Evolutionary conservation across 2,329 filamentous ascomycete genomes (phyloP).

Genomic region (Cladosporium colombiae): DNA sequence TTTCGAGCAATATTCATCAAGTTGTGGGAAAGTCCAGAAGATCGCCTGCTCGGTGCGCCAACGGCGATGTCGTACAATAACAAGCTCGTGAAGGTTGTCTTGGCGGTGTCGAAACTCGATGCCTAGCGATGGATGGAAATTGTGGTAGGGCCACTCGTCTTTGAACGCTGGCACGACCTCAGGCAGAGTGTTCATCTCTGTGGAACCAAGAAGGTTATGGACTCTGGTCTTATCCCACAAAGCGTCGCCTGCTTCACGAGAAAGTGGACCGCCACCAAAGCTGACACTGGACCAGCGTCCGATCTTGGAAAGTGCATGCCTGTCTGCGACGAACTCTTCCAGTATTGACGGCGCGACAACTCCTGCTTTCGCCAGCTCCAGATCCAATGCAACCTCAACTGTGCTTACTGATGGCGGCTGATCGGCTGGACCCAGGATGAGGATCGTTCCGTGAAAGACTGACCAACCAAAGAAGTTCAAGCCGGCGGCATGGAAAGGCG

Average conservation of each 20-base stretch:
- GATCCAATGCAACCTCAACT: constrained; percentile 18
- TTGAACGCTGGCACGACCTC: constrained; percentile 19
- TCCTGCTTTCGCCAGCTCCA: constrained; percentile 17
- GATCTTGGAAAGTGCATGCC: neutral
- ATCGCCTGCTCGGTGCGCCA: constrained; percentile 27
- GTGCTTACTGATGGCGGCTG: constrained; percentile 14
- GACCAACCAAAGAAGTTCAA: constrained; percentile 23
- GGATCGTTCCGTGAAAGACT: constrained; percentile 20
- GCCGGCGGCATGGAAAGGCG: constrained; percentile 23
- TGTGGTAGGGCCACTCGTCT: constrained; percentile 21
- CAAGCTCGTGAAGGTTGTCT: constrained; percentile 2
- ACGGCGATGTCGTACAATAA: constrained; percentile 19
- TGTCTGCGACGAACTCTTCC: constrained; percentile 17
- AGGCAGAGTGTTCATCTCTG: constrained; percentile 22
- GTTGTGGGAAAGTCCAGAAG: constrained; percentile 36
- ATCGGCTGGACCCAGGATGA: constrained; percentile 21
- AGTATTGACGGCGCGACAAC: constrained; percentile 22
- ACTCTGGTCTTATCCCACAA: constrained; percentile 18
- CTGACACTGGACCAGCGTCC: constrained; percentile 20
- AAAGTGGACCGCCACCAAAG: constrained; percentile 22
- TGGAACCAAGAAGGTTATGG: constrained; percentile 20
- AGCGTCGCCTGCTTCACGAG: constrained; percentile 13
- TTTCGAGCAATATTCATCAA: constrained; percentile 33
- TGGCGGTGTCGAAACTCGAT: constrained; percentile 15
- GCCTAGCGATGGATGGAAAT: constrained; percentile 18